phyloP scores from a whole-genome alignment of 106 monocot species.

The Vanilla planifolia region DNA sequence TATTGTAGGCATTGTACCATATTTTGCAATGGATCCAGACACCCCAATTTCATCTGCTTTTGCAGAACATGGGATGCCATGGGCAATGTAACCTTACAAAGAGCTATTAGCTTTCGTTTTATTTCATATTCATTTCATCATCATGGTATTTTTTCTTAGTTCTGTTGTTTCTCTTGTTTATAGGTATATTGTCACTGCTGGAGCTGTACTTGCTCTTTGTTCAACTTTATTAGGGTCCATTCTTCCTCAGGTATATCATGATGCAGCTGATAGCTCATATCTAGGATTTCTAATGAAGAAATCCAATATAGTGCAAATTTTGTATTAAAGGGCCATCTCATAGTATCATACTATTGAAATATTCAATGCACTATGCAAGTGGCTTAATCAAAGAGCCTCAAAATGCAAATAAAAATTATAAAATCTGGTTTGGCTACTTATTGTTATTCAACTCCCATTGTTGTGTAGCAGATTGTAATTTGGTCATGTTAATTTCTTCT shows the following conservation, averaged over 20 bases:
- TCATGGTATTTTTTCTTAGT: constrained; percentile 11
- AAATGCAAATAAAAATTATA: too few relatives aligned
- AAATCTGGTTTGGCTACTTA: too few relatives aligned
- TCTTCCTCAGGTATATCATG: constrained; percentile 79
- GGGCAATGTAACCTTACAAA: constrained; percentile 59
- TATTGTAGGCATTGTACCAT: constrained; percentile 91
- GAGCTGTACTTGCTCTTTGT: constrained; percentile 91
- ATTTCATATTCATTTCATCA: background rate
- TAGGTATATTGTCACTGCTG: constrained; percentile 79
- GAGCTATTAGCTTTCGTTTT: background rate
- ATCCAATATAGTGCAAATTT: background rate
- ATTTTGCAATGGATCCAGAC: constrained; percentile 94
- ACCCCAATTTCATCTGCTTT: constrained; percentile 97
- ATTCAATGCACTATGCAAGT: too few relatives aligned
- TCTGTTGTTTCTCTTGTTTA: constrained; percentile 10
- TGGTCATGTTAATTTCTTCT: too few relatives aligned
- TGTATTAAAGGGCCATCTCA: too few relatives aligned
- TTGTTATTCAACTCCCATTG: too few relatives aligned
- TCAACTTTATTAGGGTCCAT: constrained; percentile 92
- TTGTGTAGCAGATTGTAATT: too few relatives aligned
- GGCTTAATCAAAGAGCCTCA: too few relatives aligned
- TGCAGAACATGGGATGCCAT: constrained; percentile 72
- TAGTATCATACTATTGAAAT: too few relatives aligned
- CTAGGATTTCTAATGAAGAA: constrained; percentile 4
- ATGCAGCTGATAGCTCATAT: background rate